Conservation (phyloP, 208 protist species). For the Spongospora subterranea region DNA sequence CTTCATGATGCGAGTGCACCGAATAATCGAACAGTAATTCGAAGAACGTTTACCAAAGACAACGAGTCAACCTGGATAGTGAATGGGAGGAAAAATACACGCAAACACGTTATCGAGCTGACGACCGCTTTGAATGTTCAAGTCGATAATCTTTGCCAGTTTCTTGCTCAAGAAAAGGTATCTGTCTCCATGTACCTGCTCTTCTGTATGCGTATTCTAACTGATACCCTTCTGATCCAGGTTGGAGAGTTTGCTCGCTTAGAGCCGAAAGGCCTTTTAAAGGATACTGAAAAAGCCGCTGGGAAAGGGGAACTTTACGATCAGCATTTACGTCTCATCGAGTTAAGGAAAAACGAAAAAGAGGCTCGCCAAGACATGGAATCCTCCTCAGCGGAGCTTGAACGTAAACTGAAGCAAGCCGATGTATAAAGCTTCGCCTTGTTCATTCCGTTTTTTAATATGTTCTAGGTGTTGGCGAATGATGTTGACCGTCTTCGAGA, state of each 20-base stretch:
- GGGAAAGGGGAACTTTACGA: not conserved
- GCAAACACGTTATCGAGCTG: conserved; percentile 64
- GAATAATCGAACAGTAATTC: conserved; percentile 16
- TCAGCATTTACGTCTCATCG: conserved; percentile 49
- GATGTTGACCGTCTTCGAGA: conserved; percentile 52
- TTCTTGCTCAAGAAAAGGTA: conserved; percentile 68
- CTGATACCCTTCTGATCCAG: not conserved
- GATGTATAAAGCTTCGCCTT: conserved; percentile 1
- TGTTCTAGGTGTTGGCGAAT: conserved; percentile 11
- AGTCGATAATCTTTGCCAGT: conserved; percentile 69
- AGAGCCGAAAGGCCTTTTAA: conserved; percentile 29
- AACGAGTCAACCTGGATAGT: conserved; percentile 57
- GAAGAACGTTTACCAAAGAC: conserved; percentile 63
- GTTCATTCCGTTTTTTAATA: not conserved
- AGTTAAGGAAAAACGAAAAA: conserved; percentile 45
- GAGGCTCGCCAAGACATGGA: conserved; percentile 2
- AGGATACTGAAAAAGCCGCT: conserved; percentile 61
- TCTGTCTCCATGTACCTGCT: no score
- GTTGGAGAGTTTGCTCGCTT: conserved; percentile 37
- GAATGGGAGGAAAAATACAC: conserved; percentile 50
- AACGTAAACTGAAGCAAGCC: not conserved
- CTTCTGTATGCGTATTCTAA: not conserved
- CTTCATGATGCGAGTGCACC: conserved; percentile 59
- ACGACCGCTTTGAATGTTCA: conserved; percentile 73
- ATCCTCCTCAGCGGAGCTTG: not conserved